Percentiles rank a stretch among this genome's conserved stretches.
These are phyloP conservation scores for Myriosclerotinia curreyana DNA, from an alignment of 2,329 filamentous ascomycete genomes.

Conservation along the genomic window DNA sequence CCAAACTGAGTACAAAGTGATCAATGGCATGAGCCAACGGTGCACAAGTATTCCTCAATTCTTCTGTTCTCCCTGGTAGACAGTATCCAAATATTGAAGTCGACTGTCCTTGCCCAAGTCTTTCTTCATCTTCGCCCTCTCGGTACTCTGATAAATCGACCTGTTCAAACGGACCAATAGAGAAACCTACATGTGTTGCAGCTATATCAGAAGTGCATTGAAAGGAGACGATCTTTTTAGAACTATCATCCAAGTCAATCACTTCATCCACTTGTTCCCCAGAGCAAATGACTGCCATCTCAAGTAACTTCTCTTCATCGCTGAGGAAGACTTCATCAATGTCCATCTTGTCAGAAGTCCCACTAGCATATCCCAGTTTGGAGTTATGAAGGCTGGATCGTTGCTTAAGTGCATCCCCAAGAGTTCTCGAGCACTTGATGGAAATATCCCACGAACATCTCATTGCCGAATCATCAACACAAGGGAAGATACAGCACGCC, in stretches of 20 bases:
- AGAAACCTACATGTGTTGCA: conserved; percentile 88
- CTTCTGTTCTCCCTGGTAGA: conserved; percentile 74
- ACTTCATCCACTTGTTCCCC: conserved; percentile 84
- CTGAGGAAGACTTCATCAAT: conserved; percentile 43
- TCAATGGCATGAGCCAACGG: conserved; percentile 86
- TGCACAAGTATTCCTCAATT: conserved; percentile 82
- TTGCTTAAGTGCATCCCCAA: conserved; percentile 68
- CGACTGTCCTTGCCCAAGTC: conserved; percentile 75
- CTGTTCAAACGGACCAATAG: conserved; percentile 90
- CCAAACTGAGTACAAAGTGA: conserved; percentile 82
- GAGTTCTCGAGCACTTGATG: conserved; percentile 78
- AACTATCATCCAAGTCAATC: conserved; percentile 70
- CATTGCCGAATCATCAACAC: conserved; percentile 79
- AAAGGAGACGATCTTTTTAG: conserved; percentile 86
- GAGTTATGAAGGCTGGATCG: conserved; percentile 41
- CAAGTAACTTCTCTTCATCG: conserved; percentile 81
- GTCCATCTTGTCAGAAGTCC: conserved; percentile 24
- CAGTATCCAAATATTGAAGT: conserved; percentile 91
- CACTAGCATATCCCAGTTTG: conserved; percentile 7
- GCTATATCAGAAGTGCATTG: conserved; percentile 71
- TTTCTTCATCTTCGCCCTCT: conserved; percentile 86
- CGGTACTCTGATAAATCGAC: conserved; percentile 87
- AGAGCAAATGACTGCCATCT: conserved; percentile 88
- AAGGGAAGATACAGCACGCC: conserved; percentile 86
- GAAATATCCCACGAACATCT: conserved; percentile 85